phyloP scores from a whole-genome alignment of 768 basidiomycete species.

The Mycena pura region DNA sequence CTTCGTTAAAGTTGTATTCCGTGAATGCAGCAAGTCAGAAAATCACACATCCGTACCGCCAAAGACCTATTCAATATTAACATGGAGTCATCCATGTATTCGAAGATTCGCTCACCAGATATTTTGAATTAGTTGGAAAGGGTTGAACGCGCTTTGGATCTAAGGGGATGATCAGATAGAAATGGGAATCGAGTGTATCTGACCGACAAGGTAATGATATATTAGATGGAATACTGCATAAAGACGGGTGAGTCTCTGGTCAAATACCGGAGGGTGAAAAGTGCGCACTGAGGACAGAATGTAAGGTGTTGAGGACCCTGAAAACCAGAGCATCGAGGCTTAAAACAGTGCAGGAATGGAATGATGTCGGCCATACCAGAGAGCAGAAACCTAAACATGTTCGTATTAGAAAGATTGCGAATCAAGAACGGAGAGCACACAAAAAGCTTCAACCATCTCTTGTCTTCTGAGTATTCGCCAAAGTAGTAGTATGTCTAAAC shows the following conservation, averaged over 20 bases:
- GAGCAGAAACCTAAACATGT: background rate
- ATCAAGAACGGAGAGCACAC: background rate
- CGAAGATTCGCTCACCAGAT: background rate
- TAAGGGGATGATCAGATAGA: background rate
- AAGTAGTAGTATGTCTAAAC: background rate
- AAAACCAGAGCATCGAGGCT: background rate
- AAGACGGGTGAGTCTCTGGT: background rate
- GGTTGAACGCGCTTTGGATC: constrained; percentile 1
- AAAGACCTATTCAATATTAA: background rate
- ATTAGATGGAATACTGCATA: background rate
- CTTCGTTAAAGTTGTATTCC: background rate
- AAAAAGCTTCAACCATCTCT: background rate
- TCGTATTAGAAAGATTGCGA: background rate
- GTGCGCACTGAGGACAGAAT: background rate
- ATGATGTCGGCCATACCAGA: background rate
- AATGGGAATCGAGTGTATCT: background rate
- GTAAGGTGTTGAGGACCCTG: background rate
- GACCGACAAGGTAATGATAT: background rate
- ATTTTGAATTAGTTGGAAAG: background rate
- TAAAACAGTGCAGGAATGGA: background rate
- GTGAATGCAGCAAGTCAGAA: background rate
- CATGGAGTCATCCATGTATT: background rate
- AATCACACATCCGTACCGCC: background rate
- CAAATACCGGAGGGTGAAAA: background rate
- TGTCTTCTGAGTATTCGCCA: background rate